Evolutionary conservation across 257 asterid genomes (phyloP).

Genomic region (Solanum ahanhuiri): DNA sequence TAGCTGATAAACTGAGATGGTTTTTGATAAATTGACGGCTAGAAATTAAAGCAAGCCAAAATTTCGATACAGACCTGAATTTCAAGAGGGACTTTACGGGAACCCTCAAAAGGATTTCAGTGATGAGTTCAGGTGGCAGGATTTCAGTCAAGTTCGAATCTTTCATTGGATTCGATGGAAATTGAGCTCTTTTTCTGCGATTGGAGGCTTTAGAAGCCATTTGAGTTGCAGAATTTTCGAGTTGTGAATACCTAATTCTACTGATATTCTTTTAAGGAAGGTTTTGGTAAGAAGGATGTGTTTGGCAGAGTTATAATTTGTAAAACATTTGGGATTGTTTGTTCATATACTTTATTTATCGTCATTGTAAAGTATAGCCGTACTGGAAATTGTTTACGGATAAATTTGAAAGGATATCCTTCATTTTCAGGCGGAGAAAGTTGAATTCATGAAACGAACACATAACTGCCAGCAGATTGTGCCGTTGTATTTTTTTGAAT

Average conservation of each 20-base stretch:
- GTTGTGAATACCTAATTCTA: neutral
- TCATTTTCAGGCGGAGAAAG: neutral
- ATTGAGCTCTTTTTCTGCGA: neutral
- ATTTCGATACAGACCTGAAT: constrained; percentile 28
- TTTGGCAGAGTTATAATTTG: too few species aligned
- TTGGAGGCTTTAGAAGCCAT: neutral
- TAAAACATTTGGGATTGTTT: too few species aligned
- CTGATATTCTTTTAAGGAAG: too few species aligned
- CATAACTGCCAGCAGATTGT: too few species aligned
- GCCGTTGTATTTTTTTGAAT: too few species aligned
- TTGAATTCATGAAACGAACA: too few species aligned
- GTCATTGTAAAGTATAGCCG: too few species aligned
- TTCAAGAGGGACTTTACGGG: neutral
- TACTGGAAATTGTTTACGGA: too few species aligned
- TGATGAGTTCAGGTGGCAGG: neutral
- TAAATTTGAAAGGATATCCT: neutral
- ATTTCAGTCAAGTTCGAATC: neutral
- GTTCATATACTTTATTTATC: too few species aligned
- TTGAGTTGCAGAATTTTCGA: neutral
- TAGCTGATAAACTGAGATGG: constrained; percentile 15
- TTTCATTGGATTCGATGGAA: neutral
- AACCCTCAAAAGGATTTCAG: neutral
- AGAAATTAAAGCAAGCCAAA: constrained; percentile 38
- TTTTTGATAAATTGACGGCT: constrained; percentile 17
- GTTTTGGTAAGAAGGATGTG: too few species aligned